Percentiles rank a stretch among this genome's conserved stretches.
Evolutionary conservation across 805 yeast species (phyloP).

Genomic region (Torulaspora gathmanii): DNA sequence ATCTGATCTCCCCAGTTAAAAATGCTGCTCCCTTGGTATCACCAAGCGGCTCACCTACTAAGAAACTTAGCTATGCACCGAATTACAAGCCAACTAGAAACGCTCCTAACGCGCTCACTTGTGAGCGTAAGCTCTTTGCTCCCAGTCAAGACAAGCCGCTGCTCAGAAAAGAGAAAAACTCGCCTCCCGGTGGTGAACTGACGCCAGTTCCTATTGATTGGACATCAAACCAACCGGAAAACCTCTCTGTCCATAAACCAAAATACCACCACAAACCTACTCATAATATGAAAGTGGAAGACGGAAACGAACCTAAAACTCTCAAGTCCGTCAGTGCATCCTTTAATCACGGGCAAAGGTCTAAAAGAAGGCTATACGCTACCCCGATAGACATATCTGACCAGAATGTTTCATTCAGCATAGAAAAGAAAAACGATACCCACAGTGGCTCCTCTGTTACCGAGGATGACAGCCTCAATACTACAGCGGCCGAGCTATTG

Average conservation of each 20-base stretch:
- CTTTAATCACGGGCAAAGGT: neutral
- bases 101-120: constrained; percentile 10
- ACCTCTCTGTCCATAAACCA: neutral
- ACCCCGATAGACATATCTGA: constrained; percentile 18
- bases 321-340: neutral
- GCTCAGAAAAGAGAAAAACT: constrained; percentile 1
- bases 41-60: constrained; percentile 14
- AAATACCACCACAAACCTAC: neutral
- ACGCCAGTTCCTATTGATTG: neutral
- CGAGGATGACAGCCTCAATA: constrained; percentile 16
- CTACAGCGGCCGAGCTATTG: constrained; percentile 35
- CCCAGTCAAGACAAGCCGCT: constrained; percentile 5
- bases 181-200: neutral
- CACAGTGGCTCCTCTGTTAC: constrained; percentile 1
- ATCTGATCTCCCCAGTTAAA: constrained; percentile 7
- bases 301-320: neutral
- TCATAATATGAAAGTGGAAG: neutral
- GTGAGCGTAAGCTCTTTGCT: constrained; percentile 9
- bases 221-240: neutral
- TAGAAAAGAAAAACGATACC: constrained; percentile 1
- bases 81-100: constrained; percentile 10
- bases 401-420: neutral
- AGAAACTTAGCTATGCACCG: constrained; percentile 11
- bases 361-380: constrained; percentile 16
- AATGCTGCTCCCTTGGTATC: constrained; percentile 18